These are phyloP conservation scores for Dendrobium huoshanense DNA, from an alignment of 106 monocot genomes.

Conservation along the genomic window DNA sequence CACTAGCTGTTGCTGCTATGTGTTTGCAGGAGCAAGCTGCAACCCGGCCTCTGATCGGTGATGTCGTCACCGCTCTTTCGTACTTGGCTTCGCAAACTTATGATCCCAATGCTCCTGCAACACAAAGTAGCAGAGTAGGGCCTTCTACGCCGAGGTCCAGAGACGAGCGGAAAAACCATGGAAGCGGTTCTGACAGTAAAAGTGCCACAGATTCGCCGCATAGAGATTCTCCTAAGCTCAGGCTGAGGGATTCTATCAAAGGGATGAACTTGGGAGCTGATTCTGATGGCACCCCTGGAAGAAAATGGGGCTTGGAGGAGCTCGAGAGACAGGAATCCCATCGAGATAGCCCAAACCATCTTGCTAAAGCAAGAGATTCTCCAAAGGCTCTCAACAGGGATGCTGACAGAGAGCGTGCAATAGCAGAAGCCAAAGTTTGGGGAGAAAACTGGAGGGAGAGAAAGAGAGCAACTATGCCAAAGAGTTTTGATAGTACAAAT, in stretches of 20 bases:
- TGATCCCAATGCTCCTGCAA: slow-evolving; percentile 42
- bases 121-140: slow-evolving; percentile 24
- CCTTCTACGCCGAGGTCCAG: slow-evolving; percentile 27
- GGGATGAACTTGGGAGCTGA: slow-evolving; percentile 23
- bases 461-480: slow-evolving; percentile 10
- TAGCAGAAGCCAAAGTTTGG: slow-evolving; percentile 65
- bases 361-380: slow-evolving; percentile 8
- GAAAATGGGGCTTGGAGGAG: slow-evolving; percentile 35
- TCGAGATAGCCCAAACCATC: slow-evolving; percentile 11
- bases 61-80: slow-evolving; percentile 65
- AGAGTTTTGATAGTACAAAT: slow-evolving; percentile 25
- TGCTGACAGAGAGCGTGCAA: slow-evolving; percentile 38
- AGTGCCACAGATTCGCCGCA: slow-evolving; percentile 24
- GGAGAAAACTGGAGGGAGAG: slow-evolving; percentile 71
- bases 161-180: slow-evolving; percentile 23
- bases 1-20: slow-evolving; percentile 72
- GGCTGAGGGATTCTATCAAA: slow-evolving; percentile 16
- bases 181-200: slow-evolving; percentile 18
- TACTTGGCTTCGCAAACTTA: slow-evolving; percentile 63
- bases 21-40: slow-evolving; percentile 76
- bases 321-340: slow-evolving; percentile 7
- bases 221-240: slow-evolving; percentile 37
- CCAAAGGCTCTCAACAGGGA: slow-evolving; percentile 14
- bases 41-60: slow-evolving; percentile 59
- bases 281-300: slow-evolving; percentile 23